These are phyloP conservation scores for Metschnikowia aberdeeniae DNA, from an alignment of 805 yeast genomes.

Conservation along the genomic window DNA sequence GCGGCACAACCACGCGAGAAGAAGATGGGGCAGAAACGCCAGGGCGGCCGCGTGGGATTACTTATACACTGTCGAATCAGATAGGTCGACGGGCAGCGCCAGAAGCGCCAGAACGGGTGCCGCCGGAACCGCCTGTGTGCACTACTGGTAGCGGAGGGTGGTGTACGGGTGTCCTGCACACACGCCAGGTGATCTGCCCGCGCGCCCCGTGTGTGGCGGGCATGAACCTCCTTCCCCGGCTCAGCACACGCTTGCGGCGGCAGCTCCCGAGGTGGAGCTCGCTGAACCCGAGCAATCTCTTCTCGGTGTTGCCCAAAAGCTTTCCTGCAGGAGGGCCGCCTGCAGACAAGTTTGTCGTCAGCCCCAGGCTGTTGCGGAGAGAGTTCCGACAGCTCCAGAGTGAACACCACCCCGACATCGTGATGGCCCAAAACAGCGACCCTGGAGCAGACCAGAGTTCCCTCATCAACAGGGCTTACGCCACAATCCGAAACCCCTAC, in stretches of 20 bases:
- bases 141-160: too few species aligned
- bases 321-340: conserved; percentile 68
- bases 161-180: not conserved
- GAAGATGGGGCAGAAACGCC: too few species aligned
- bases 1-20: conserved; percentile 8
- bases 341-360: conserved; percentile 52
- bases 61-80: too few species aligned
- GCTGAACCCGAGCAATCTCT: conserved; percentile 29
- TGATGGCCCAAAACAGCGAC: conserved; percentile 24
- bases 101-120: too few species aligned
- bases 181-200: not conserved
- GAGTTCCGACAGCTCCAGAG: conserved; percentile 77
- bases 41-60: too few species aligned
- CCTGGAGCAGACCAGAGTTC: conserved; percentile 8
- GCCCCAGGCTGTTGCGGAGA: conserved; percentile 53
- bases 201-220: not conserved
- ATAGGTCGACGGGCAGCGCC: too few species aligned
- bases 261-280: not conserved
- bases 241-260: not conserved
- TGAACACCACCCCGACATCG: conserved; percentile 75
- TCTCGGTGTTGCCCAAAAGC: conserved; percentile 68
- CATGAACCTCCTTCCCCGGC: not conserved
- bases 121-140: too few species aligned
- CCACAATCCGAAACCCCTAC: conserved; percentile 66
- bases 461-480: conserved; percentile 71